Percentiles rank a stretch among this genome's conserved stretches.
These are phyloP conservation scores for Neurospora terricola DNA, from an alignment of 495 filamentous ascomycete genomes.

Conservation along the genomic window DNA sequence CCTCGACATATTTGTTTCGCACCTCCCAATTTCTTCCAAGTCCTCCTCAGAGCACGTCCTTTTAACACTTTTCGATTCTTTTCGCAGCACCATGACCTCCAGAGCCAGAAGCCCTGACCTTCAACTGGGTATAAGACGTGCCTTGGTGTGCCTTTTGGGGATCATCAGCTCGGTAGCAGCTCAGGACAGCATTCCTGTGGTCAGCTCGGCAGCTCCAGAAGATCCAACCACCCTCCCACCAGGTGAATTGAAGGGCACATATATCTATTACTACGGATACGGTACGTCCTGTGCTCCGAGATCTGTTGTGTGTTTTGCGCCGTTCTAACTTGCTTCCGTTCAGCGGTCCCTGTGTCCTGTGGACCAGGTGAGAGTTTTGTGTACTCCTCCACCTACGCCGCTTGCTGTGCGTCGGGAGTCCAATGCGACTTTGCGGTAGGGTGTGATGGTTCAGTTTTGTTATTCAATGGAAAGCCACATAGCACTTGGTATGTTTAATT, in stretches of 20 bases:
- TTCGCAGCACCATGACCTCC: not conserved
- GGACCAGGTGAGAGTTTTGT: not conserved
- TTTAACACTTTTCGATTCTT: not conserved
- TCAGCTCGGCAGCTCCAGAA: not conserved
- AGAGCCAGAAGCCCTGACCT: not conserved
- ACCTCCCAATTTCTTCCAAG: not conserved
- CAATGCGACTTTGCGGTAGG: not conserved
- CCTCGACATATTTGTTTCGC: not conserved
- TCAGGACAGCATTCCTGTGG: not conserved
- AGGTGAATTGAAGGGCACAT: not conserved
- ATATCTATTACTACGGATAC: not conserved
- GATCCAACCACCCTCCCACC: not conserved
- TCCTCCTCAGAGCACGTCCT: not conserved
- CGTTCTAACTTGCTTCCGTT: not conserved
- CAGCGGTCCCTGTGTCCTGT: not conserved
- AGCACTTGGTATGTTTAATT: no score
- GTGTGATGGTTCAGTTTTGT: not conserved
- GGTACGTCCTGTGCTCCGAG: not conserved
- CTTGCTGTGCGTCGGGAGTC: not conserved
- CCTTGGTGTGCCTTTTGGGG: not conserved
- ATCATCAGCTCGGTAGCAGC: not conserved
- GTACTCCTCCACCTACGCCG: not conserved
- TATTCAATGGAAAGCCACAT: no score
- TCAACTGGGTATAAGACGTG: not conserved
- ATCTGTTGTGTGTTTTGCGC: not conserved